Evolutionary conservation across 2,329 filamentous ascomycete genomes (phyloP), one percentile per base, ranked within the genome.

Genomic region (Dryadomyces sulphureus): DNA sequence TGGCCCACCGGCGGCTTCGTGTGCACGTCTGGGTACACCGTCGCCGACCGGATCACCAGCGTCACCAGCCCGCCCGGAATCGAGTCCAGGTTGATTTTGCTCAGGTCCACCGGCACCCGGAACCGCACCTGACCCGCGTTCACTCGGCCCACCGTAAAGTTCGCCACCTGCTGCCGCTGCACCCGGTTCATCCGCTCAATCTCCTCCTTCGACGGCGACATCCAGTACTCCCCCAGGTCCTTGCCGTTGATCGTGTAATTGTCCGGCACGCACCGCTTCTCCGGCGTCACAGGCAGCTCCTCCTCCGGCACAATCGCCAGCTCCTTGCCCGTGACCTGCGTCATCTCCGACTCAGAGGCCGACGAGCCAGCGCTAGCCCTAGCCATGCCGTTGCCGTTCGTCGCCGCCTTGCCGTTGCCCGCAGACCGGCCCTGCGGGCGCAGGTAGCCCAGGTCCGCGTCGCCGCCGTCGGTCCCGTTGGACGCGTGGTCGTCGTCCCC

Each of bases 1-100:
- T 88, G 86, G 48, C 93, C 92, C 48, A 81, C 73, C 0, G 82
- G 74, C 16, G 92, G 89, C 64, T 95, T 98, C 58, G 79, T 79
- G 5, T 74, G 72, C 36, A 79, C 69, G 39, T 82, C 74, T 5
- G 77, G 81, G 57, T 98, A 98, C 7, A 96, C 92, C 0, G 90
- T 94, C 21, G 87, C 86, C 8, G 81, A 82, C 32, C 92, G 84
- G 43, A 81, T 73, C 38, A 77, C 73, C 42, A 96, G 76, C 45
- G 79, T 70, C 32, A 96, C 84, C 54, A 95, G 81, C 22, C 72
- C 75, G 41, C 75, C 84, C 43, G 77, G 82, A 21, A 98, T 73
- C n/a, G 85, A 75, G 53, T 94, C 85, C 2, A 94, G 64, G 45
- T 89, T 76, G 48, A 93, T 75, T 43, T 70, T 75, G 49, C 76